Evolutionary conservation across 169 alveolate species (phyloP), one percentile per base, ranked within the genome.

Genomic region (Plasmodium gaboni): DNA sequence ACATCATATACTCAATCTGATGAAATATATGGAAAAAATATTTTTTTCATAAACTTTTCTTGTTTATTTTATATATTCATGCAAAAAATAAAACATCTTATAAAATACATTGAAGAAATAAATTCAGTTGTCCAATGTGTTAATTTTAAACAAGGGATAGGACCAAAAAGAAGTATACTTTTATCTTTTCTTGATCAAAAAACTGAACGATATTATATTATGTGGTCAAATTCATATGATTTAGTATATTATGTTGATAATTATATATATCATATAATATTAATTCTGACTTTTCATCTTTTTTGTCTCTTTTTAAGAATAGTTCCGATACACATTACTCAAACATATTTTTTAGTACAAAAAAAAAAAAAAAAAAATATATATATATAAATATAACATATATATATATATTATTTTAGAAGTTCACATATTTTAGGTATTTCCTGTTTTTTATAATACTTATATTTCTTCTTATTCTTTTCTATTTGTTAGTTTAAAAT

Each of bases 181-280:
- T 69, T 83, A 15, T 57, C 86, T 17, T 83, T 68, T 61, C 24
- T 83, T 0, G 91, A 83, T 73, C 74, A 83, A 71, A 83, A 83
- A 51, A 38, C 59, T 60, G 91, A 83, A 55, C 28, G 91, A 19
- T 83, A 83, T 19, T 83, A 83, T 61, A 17, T 83, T n/a, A 8
- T 83, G 26, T 83, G 91, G 91, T 83, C 91, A 3, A 83, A 83
- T 59, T 32, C 73, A 15, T 60, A 68, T 57, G 91, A 83, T 48
- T 68, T 83, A 46, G 53, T 68, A 9, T 83, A 83, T 63, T 73
- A 83, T 17, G 73, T 83, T n/a, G 85, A 83, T 48, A 83, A 83
- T 68, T 83, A 68, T 63, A 70, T 70, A 26, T 48, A 26, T 2
- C 91, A 83, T 48, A 83, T 83, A 28, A 13, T 67, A 3, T 19